Evolutionary conservation across 148 eudicot species (phyloP).

Genomic region (Suaeda aralocaspica): DNA sequence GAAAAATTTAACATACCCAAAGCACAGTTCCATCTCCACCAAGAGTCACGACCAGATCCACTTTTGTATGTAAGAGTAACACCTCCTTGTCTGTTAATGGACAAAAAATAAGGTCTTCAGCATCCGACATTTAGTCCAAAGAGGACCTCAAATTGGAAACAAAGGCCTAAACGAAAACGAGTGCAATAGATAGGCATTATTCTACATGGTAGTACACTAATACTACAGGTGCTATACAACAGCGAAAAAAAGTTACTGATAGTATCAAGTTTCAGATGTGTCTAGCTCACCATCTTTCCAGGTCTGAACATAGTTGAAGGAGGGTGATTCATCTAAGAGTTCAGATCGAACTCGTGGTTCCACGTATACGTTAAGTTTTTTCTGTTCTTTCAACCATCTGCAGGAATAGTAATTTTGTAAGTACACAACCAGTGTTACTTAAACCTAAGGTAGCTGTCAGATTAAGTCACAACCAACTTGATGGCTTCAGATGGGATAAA

Average conservation of each 20-base stretch:
- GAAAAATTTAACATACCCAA: conserved; percentile 59
- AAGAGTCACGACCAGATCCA: conserved; percentile 92
- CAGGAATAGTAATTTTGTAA: conserved; percentile 18
- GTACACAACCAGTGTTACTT: background rate
- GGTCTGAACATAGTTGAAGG: conserved; percentile 73
- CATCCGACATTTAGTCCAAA: background rate
- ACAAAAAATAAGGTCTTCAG: background rate
- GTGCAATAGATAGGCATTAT: background rate
- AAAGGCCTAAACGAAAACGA: background rate
- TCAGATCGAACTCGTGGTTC: conserved; percentile 83
- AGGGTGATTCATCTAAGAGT: conserved; percentile 67
- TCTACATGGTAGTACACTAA: background rate
- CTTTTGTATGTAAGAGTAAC: conserved; percentile 63
- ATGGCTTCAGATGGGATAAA: background rate
- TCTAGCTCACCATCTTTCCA: conserved; percentile 74
- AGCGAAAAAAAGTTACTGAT: background rate
- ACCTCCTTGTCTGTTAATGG: conserved; percentile 62
- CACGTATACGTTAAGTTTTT: conserved; percentile 60
- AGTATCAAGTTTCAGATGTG: background rate
- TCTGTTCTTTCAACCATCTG: conserved; percentile 88
- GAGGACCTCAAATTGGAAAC: background rate
- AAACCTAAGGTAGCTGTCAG: background rate
- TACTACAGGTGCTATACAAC: background rate
- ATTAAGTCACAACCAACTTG: background rate
- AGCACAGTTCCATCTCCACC: conserved; percentile 99